These are phyloP conservation scores for Apium graveolens DNA, from an alignment of 129 eudicot genomes.

Conservation along the genomic window DNA sequence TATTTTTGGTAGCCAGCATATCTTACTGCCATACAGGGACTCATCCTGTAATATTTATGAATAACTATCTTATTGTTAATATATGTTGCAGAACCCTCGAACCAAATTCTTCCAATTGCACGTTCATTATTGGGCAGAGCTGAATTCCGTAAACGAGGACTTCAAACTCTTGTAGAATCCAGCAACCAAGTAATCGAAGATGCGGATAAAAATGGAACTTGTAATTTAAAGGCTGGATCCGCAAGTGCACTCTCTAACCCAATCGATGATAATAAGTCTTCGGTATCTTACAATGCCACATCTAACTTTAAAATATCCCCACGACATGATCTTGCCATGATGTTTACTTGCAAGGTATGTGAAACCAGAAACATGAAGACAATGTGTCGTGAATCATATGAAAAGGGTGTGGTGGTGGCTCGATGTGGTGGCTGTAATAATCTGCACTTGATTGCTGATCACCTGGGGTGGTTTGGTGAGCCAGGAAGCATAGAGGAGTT, in stretches of 20 bases:
- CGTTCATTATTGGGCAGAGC: slow-evolving; percentile 21
- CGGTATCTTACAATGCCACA: slow-evolving; percentile 32
- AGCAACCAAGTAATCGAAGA: slow-evolving; percentile 16
- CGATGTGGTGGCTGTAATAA: slow-evolving; percentile 82
- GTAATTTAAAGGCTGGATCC: slow-evolving; percentile 24
- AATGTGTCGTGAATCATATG: slow-evolving; percentile 76
- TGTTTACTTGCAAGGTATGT: slow-evolving; percentile 83
- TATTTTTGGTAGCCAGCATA: not conserved
- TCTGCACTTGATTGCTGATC: slow-evolving; percentile 79
- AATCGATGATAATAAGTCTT: slow-evolving; percentile 6
- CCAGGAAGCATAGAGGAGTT: slow-evolving; percentile 78
- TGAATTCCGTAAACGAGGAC: slow-evolving; percentile 18
- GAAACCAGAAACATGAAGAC: slow-evolving; percentile 77
- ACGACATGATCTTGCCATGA: slow-evolving; percentile 78
- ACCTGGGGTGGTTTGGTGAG: slow-evolving; percentile 80
- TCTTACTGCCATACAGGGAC: not conserved
- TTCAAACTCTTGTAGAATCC: slow-evolving; percentile 38
- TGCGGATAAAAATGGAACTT: slow-evolving; percentile 18
- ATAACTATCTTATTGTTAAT: slow-evolving; percentile 5
- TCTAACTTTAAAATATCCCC: slow-evolving; percentile 62
- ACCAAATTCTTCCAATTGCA: slow-evolving; percentile 25
- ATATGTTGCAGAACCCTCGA: slow-evolving; percentile 26
- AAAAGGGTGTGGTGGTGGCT: slow-evolving; percentile 85
- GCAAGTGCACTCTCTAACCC: slow-evolving; percentile 14
- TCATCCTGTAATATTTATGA: not conserved